Base-by-base conservation (phyloP, 2,329 filamentous ascomycete species). In the Microdochium trichocladiopsis region DNA sequence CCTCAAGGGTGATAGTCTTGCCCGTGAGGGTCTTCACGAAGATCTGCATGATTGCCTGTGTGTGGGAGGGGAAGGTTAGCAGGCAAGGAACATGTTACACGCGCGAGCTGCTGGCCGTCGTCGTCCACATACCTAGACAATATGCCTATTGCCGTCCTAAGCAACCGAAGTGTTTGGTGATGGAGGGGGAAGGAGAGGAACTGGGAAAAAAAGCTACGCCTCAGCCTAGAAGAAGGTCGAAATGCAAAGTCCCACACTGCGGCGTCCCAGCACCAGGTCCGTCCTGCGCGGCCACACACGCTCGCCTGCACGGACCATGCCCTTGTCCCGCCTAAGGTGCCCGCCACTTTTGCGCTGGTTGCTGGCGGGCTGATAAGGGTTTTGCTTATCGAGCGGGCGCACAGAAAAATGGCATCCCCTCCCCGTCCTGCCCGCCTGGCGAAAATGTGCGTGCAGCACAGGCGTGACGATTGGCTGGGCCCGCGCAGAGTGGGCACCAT, bases 1-100 rank as follows among this genome's bases (percentile, higher is more conserved):
- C 94, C 91, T 99, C 94, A 69, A 99, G 92, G 88, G 94, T 97
- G 88, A 97, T 97, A 74, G 94, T 97, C 88, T 97, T 97, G 73
- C 94, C 94, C 89, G 94, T 97, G 69, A 97, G 83, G 82, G 84
- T 87, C 78, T 87, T 86, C 70, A 87, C 84, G 79, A 87, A 87
- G 74, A 86, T 86, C 80, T 86, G 83, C 83, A 86, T 86, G 76
- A 74, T 82, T 83, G 81, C 81, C 80, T 83, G 63, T 21, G n/a
- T n/a, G n/a, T n/a, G n/a, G 25, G 16, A 25, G 21, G 10, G 22
- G 24, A 33, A 21, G 25, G 51, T 52, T 52, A 52, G 51, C 21
- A 28, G 31, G 18, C 21, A 6, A 6, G 22, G 4, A 22, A 10
- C n/a, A 28, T 23, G 43, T 10, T 47, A 10, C 23, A 25, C 53